Evolutionary conservation across 345 rosid genomes (phyloP), one percentile per base, ranked within the genome.

Genomic region (Erucastrum elatum): DNA sequence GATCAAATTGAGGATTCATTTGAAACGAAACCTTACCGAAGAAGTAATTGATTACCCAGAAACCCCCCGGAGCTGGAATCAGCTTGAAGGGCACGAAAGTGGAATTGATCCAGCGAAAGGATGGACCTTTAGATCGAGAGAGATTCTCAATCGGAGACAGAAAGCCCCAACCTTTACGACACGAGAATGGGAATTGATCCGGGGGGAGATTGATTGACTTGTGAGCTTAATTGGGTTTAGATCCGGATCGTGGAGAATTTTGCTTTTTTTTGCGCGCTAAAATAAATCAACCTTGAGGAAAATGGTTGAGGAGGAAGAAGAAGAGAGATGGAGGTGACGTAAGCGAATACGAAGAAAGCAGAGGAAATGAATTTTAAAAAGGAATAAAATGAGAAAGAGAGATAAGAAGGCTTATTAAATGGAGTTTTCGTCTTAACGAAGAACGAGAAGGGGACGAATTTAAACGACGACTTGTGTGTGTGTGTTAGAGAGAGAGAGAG

Each of bases 241-340:
- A 77, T 77, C 81, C 71, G 72, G 75, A 74, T 69, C 79, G 56
- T 31, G 10, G 30, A 11, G 53, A 68, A 55, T 39, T 34, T 70
- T 25, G 34, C 53, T 73, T 49, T 69, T 51, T 55, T 26, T 63
- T 26, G 27, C 53, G 60, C 75, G 58, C 66, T 51, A 62, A 34
- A 67, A 60, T 1, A 4, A 44, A 78, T 71, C 81, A 0, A 15
- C n/a, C 35, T 21, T 3, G 35, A 49, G 58, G 73, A 55, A 46
- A 12, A 62, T 46, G 70, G 58, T 44, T 25, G 72, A 66, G 17
- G 72, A 65, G 61, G 13, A 12, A 41, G 15, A 31, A 21, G 21
- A 21, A 21, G 21, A 21, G 21, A 21, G 21, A 21, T 21, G 21
- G 21, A 21, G 70, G 64, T 35, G 78, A 74, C 74, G 78, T 12